Conservation (phyloP, 2,329 filamentous ascomycete species). For the Chrysoporthe austroafricana region DNA sequence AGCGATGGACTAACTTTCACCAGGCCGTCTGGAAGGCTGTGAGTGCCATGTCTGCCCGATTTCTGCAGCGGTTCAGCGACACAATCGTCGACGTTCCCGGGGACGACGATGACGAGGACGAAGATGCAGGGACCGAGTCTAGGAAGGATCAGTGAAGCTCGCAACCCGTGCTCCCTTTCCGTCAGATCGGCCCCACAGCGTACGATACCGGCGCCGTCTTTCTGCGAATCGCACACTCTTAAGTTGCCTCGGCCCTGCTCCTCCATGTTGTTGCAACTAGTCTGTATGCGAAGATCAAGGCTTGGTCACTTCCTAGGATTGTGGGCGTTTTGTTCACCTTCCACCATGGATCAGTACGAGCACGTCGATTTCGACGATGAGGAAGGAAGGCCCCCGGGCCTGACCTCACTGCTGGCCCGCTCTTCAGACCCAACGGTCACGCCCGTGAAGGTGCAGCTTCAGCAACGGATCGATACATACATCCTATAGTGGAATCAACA, state of each 20-base stretch:
- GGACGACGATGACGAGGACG: slow-evolving; percentile 57
- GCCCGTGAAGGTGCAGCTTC: slow-evolving; percentile 26
- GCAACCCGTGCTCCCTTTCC: slow-evolving; percentile 4
- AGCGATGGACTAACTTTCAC: slow-evolving; percentile 29
- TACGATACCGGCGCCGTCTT: background rate
- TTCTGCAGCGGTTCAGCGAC: slow-evolving; percentile 79
- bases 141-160: slow-evolving; percentile 33
- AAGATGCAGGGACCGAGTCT: slow-evolving; percentile 38
- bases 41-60: slow-evolving; percentile 69
- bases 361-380: slow-evolving; percentile 37
- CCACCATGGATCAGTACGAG: slow-evolving; percentile 39
- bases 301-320: slow-evolving; percentile 47
- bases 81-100: slow-evolving; percentile 80
- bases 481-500: background rate
- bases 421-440: slow-evolving; percentile 33
- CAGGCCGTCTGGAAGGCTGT: slow-evolving; percentile 83
- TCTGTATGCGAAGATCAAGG: slow-evolving; percentile 83
- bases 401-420: slow-evolving; percentile 33
- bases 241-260: slow-evolving; percentile 83
- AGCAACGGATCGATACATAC: slow-evolving; percentile 25
- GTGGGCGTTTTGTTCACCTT: slow-evolving; percentile 55
- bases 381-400: slow-evolving; percentile 30
- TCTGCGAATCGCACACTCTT: slow-evolving; percentile 79
- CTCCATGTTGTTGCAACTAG: slow-evolving; percentile 90
- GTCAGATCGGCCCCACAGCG: background rate